Conservation (phyloP, 768 basidiomycete species). For the Phlebiopsis flavidoalba region DNA sequence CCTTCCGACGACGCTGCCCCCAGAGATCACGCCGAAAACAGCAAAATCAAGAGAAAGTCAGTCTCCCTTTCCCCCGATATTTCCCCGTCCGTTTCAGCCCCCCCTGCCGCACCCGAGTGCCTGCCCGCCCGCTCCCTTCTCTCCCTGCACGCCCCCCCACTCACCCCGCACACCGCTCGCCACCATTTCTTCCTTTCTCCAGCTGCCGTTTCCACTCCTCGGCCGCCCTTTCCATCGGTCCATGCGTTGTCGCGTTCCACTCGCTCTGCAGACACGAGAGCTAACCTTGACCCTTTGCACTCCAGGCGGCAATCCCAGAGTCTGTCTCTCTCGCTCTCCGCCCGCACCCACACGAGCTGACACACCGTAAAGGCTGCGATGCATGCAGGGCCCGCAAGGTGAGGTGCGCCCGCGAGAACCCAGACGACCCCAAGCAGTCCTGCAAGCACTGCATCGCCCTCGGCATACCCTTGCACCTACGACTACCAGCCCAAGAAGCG, state of each 20-base stretch:
- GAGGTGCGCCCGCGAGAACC: constrained; percentile 74
- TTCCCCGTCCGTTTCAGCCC: constrained; percentile 44
- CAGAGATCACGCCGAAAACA: constrained; percentile 61
- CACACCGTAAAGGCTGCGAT: constrained; percentile 60
- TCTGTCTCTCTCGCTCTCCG: constrained; percentile 32
- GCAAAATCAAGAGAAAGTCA: constrained; percentile 78
- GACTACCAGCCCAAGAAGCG: constrained; percentile 93
- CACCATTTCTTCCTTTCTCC: constrained; percentile 23
- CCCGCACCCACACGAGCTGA: constrained; percentile 18
- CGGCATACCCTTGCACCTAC: constrained; percentile 81
- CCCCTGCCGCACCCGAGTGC: constrained; percentile 36
- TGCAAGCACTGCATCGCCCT: constrained; percentile 87
- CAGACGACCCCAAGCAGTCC: constrained; percentile 68
- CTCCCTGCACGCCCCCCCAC: constrained; percentile 28
- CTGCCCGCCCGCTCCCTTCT: constrained; percentile 39
- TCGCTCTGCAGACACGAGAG: constrained; percentile 20
- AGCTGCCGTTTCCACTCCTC: constrained; percentile 11
- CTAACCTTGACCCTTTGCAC: constrained; percentile 28
- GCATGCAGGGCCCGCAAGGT: constrained; percentile 86
- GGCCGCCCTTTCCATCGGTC: constrained; percentile 14
- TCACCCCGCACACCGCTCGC: constrained; percentile 20
- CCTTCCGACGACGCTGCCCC: constrained; percentile 58
- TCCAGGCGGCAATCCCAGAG: constrained; percentile 82
- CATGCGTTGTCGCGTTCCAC: constrained; percentile 15
- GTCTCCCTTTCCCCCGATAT: constrained; percentile 44